phyloP scores from a whole-genome alignment of 1,139 yeast species.

The Tardiomyces blankii region DNA sequence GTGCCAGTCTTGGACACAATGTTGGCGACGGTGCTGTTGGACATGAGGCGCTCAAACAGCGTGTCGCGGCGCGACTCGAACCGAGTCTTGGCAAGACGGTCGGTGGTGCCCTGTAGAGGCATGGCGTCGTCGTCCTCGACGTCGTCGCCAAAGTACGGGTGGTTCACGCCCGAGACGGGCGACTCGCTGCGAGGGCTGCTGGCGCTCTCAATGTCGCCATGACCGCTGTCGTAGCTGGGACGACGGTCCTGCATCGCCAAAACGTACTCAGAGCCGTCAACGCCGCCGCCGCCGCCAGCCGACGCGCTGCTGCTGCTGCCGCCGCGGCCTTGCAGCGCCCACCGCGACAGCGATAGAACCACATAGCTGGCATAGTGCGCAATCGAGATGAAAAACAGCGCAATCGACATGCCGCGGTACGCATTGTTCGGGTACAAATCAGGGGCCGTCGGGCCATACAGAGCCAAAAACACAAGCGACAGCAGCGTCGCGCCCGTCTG shows the following conservation, averaged over 20 bases:
- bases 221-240: constrained; percentile 9
- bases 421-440: constrained; percentile 68
- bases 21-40: not conserved
- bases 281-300: constrained; percentile 17
- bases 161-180: constrained; percentile 8
- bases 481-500: constrained; percentile 38
- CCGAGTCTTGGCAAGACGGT: not conserved
- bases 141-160: constrained; percentile 5
- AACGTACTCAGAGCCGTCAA: constrained; percentile 26
- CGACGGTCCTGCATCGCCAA: constrained; percentile 13
- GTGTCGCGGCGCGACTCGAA: not conserved
- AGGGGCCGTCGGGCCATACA: constrained; percentile 53
- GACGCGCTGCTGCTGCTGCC: constrained; percentile 1
- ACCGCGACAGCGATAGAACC: constrained; percentile 30
- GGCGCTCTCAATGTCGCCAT: constrained; percentile 4
- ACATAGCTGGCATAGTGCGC: constrained; percentile 47
- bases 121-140: constrained; percentile 4
- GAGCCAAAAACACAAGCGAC: constrained; percentile 46
- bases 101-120: not conserved
- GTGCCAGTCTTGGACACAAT: constrained; percentile 24
- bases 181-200: not conserved
- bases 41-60: constrained; percentile 11
- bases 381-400: constrained; percentile 41
- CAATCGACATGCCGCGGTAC: constrained; percentile 54
- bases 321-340: constrained; percentile 22